Conservation (phyloP, 331 rosid genomes). For the Pyrus hybrid region DNA sequence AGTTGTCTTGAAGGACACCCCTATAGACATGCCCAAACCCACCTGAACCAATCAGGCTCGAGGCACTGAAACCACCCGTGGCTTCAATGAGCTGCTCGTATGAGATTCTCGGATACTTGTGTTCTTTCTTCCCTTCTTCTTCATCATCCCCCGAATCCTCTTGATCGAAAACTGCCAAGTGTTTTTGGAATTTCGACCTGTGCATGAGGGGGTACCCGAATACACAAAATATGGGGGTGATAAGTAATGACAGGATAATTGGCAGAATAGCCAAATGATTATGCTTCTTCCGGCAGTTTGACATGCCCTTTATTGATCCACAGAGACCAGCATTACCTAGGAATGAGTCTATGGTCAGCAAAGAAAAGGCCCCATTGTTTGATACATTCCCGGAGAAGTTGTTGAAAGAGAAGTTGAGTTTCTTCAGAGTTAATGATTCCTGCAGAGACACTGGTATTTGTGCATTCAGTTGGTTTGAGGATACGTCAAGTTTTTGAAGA, state of each 20-base stretch:
- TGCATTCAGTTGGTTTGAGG: conserved; percentile 61
- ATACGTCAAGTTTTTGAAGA: conserved; percentile 54
- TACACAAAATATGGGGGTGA: conserved; percentile 40
- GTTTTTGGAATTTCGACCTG: conserved; percentile 31
- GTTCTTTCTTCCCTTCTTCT: conserved; percentile 40
- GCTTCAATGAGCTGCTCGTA: conserved; percentile 61
- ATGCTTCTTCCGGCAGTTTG: conserved; percentile 41
- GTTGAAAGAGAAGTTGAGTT: conserved; percentile 78
- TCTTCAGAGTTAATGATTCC: conserved; percentile 51
- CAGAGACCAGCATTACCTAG: conserved; percentile 53
- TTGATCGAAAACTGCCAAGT: conserved; percentile 12
- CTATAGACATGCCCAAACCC: conserved; percentile 75
- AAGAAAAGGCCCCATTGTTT: conserved; percentile 57
- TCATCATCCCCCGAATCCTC: conserved; percentile 25
- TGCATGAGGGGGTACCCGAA: conserved; percentile 21
- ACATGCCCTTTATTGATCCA: conserved; percentile 60
- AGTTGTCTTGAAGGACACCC: conserved; percentile 64
- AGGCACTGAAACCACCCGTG: conserved; percentile 64
- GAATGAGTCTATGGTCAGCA: conserved; percentile 50
- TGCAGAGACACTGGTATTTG: conserved; percentile 51
- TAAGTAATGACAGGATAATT: conserved; percentile 41
- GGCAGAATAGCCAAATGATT: conserved; percentile 29
- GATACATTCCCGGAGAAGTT: conserved; percentile 57
- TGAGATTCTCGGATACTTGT: conserved; percentile 64
- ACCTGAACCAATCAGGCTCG: conserved; percentile 72